Evolutionary conservation across 805 yeast species (phyloP).

Genomic region (Cyberlindnera veronae): DNA sequence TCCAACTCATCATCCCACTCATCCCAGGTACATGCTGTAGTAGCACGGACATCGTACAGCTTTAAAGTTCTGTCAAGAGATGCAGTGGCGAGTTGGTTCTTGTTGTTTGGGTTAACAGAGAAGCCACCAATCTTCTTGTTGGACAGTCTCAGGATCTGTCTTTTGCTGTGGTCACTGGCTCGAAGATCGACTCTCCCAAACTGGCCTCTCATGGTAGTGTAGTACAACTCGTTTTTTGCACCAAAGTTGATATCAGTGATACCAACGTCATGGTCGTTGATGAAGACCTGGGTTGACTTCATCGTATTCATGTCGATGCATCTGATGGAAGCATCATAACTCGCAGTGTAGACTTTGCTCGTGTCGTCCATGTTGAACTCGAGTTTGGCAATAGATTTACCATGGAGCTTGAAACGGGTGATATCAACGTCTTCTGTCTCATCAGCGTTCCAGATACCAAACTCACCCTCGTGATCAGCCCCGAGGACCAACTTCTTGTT

Average conservation of each 20-base stretch:
- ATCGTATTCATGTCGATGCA: slow-evolving; percentile 61
- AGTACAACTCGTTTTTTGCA: slow-evolving; percentile 55
- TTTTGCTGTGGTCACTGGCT: slow-evolving; percentile 34
- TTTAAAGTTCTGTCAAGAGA: slow-evolving; percentile 83
- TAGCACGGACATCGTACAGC: slow-evolving; percentile 79
- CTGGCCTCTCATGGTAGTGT: slow-evolving; percentile 78
- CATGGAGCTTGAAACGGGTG: slow-evolving; percentile 68
- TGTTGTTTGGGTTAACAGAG: slow-evolving; percentile 64
- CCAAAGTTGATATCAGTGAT: slow-evolving; percentile 70
- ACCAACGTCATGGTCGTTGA: slow-evolving; percentile 56
- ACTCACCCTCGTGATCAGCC: slow-evolving; percentile 84
- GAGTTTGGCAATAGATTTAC: slow-evolving; percentile 66
- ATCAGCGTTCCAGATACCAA: slow-evolving; percentile 84
- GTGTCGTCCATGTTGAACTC: slow-evolving; percentile 48
- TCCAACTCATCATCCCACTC: slow-evolving; percentile 42
- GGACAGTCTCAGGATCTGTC: slow-evolving; percentile 48
- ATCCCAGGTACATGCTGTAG: slow-evolving; percentile 50
- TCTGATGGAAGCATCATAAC: slow-evolving; percentile 88
- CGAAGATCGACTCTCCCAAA: slow-evolving; percentile 75
- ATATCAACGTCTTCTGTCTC: slow-evolving; percentile 45
- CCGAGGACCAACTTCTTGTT: slow-evolving; percentile 66
- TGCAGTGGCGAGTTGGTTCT: slow-evolving; percentile 75
- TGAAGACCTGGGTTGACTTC: slow-evolving; percentile 58
- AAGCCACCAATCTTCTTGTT: slow-evolving; percentile 94
- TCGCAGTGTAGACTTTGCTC: slow-evolving; percentile 58